Evolutionary conservation across 1,284 basidiomycete species (phyloP).

Genomic region (Pascua sp.): DNA sequence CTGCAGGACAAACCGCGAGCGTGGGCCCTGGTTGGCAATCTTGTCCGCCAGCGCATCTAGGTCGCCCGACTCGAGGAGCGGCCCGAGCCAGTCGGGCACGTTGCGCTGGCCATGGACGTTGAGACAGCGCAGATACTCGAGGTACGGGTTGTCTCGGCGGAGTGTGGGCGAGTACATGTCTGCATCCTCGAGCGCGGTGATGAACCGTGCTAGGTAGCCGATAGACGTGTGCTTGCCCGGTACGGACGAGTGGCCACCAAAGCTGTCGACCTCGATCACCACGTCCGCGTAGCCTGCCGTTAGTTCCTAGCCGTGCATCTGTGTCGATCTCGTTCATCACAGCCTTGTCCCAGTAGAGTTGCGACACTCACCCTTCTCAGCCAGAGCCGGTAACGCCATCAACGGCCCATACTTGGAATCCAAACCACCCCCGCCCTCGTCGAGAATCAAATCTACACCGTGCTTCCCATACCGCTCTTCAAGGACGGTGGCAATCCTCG

Average conservation of each 20-base stretch:
- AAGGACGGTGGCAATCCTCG: slow-evolving; percentile 37
- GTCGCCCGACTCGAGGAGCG: slow-evolving; percentile 32
- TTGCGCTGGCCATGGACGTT: slow-evolving; percentile 48
- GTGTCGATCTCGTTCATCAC: too few relatives aligned
- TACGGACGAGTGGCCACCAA: slow-evolving; percentile 51
- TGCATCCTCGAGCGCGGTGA: slow-evolving; percentile 44
- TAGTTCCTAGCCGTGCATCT: slow-evolving; percentile 13
- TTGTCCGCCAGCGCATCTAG: slow-evolving; percentile 37
- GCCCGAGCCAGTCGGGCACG: slow-evolving; percentile 39
- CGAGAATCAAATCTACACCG: slow-evolving; percentile 50
- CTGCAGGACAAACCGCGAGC: slow-evolving; percentile 2
- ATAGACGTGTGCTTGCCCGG: slow-evolving; percentile 52
- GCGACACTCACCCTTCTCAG: slow-evolving; percentile 40
- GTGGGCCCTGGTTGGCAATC: slow-evolving; percentile 37
- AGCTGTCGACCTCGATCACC: slow-evolving; percentile 41
- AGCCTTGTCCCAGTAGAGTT: too few relatives aligned
- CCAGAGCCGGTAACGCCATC: slow-evolving; percentile 30
- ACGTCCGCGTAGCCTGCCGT: slow-evolving; percentile 46
- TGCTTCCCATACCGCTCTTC: slow-evolving; percentile 47
- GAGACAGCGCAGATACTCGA: slow-evolving; percentile 37
- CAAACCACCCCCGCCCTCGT: slow-evolving; percentile 43
- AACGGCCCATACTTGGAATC: slow-evolving; percentile 9
- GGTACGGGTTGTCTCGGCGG: slow-evolving; percentile 22
- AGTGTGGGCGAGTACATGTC: slow-evolving; percentile 39
- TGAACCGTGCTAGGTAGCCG: slow-evolving; percentile 48